Conservation (phyloP, 2,329 filamentous ascomycete genomes). For the Phialophora chinensis region DNA sequence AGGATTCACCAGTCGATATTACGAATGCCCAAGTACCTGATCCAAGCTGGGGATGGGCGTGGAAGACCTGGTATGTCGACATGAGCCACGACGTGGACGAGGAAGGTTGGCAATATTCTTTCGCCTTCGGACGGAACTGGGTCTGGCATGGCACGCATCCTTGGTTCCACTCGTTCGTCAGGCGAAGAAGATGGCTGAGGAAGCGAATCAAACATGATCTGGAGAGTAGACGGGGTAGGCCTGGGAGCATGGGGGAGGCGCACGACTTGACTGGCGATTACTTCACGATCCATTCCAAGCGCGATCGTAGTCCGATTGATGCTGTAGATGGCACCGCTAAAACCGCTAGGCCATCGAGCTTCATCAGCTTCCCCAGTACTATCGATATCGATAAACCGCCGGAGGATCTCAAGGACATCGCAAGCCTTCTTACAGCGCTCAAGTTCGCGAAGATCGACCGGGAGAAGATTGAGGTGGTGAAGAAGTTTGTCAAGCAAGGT, state of each 20-base stretch:
- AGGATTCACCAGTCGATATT: slow-evolving; percentile 70
- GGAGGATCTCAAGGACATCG: slow-evolving; percentile 68
- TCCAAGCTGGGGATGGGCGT: slow-evolving; percentile 91
- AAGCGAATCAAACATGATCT: slow-evolving; percentile 70
- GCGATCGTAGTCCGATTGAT: slow-evolving; percentile 52
- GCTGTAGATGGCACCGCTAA: slow-evolving; percentile 43
- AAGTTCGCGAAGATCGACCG: slow-evolving; percentile 79
- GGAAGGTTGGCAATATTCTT: slow-evolving; percentile 95
- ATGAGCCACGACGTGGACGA: slow-evolving; percentile 84
- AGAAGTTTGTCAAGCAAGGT: slow-evolving; percentile 79
- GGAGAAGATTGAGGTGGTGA: slow-evolving; percentile 84
- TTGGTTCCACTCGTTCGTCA: slow-evolving; percentile 96
- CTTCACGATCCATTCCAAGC: slow-evolving; percentile 73
- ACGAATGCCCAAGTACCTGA: slow-evolving; percentile 91
- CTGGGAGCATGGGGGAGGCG: slow-evolving; percentile 53
- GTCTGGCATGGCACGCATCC: slow-evolving; percentile 86
- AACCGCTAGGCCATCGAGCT: slow-evolving; percentile 40
- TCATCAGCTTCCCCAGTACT: slow-evolving; percentile 46
- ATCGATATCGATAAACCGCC: slow-evolving; percentile 52
- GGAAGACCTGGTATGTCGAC: slow-evolving; percentile 74
- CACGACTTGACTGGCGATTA: slow-evolving; percentile 78
- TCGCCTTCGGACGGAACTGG: slow-evolving; percentile 76
- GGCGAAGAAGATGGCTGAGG: slow-evolving; percentile 84
- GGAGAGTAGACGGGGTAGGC: slow-evolving; percentile 43
- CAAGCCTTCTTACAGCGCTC: slow-evolving; percentile 71